phyloP scores from a whole-genome alignment of 2,329 filamentous ascomycete genomes.

The Trichoderma sp. region DNA sequence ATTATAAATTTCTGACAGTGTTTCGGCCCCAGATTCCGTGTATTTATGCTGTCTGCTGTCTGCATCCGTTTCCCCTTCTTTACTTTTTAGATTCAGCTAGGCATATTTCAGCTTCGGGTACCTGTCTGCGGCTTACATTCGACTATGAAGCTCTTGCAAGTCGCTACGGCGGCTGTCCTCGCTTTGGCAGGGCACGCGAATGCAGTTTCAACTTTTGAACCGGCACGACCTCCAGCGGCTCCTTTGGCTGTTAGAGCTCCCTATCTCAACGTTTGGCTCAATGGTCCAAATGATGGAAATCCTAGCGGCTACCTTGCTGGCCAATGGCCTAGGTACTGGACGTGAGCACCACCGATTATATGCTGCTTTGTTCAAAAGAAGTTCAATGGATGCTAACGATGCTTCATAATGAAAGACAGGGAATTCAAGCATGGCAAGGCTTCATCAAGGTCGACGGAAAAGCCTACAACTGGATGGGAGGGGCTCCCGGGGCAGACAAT shows the following conservation, averaged over 20 bases:
- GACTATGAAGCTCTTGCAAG: constrained; percentile 33
- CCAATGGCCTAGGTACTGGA: constrained; percentile 71
- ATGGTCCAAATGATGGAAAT: constrained; percentile 62
- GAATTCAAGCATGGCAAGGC: constrained; percentile 67
- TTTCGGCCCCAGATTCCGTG: not conserved
- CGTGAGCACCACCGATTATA: constrained; percentile 50
- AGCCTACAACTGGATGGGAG: constrained; percentile 70
- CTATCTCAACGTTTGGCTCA: constrained; percentile 73
- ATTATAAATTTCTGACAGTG: constrained; percentile 14
- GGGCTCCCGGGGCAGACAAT: constrained; percentile 50
- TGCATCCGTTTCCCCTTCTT: not conserved
- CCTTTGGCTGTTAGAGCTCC: constrained; percentile 76
- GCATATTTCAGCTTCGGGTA: not conserved
- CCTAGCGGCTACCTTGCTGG: constrained; percentile 70
- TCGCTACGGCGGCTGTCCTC: constrained; percentile 32
- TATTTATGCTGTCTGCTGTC: not conserved
- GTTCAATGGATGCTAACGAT: constrained; percentile 31
- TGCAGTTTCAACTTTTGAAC: constrained; percentile 60
- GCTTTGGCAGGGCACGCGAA: constrained; percentile 31
- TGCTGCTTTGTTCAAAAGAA: not conserved
- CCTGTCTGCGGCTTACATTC: not conserved
- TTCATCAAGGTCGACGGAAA: constrained; percentile 69
- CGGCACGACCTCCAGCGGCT: constrained; percentile 67
- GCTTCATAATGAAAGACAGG: constrained; percentile 39
- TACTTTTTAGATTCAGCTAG: not conserved